Percentiles rank a stretch among this genome's conserved stretches.
Evolutionary conservation across 108 stramenopile species (phyloP).

Genomic region (Cylindrotheca fusiformis): DNA sequence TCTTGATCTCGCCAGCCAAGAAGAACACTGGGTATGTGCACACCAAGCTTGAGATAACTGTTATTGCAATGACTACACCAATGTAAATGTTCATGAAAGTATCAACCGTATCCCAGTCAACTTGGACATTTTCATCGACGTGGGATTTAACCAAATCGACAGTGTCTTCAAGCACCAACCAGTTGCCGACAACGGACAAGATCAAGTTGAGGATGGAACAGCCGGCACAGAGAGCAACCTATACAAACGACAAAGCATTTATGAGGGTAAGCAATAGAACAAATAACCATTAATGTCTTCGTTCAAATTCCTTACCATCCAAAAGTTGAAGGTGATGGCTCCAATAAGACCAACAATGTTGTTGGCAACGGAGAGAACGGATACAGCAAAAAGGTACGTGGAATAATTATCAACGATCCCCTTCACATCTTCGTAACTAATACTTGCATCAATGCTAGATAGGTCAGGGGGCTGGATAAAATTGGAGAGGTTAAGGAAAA

Average conservation of each 20-base stretch:
- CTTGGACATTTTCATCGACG: neutral
- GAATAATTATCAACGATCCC: neutral
- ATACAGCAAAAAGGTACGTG: neutral
- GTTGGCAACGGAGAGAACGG: neutral
- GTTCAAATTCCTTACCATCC: neutral
- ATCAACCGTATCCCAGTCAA: neutral
- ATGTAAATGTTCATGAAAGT: neutral
- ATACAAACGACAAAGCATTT: neutral
- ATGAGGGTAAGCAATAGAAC: neutral
- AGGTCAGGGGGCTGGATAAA: neutral
- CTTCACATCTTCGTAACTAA: neutral
- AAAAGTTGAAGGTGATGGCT: neutral
- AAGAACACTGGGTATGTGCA: conserved; percentile 3
- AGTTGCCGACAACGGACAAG: neutral
- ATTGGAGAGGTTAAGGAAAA: neutral
- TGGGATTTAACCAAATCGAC: neutral
- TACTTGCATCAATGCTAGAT: neutral
- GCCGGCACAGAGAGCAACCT: neutral
- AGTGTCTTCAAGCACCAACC: neutral
- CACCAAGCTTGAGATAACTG: neutral
- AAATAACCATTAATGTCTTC: neutral
- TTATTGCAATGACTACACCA: neutral
- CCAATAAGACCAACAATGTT: neutral
- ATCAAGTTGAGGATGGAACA: neutral
- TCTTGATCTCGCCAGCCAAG: conserved; percentile 10